Base-by-base conservation (phyloP, 2,329 filamentous ascomycete species). In the Aspergillus cejpii region DNA sequence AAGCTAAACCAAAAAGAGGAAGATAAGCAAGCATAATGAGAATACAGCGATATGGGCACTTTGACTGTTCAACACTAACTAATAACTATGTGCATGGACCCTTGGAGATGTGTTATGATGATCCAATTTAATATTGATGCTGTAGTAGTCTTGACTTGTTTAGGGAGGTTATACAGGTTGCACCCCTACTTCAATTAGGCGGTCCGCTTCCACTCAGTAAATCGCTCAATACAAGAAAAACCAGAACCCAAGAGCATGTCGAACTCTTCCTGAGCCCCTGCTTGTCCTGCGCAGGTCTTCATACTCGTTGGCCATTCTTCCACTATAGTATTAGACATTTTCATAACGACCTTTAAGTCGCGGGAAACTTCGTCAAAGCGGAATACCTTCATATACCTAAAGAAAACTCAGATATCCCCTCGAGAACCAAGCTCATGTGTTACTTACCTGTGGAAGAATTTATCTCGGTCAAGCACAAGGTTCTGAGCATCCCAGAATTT, bases 121-220 rank as follows among this genome's bases (percentile, higher is more conserved):
- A n/a, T n/a, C n/a, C n/a, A n/a, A n/a, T n/a, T n/a, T n/a, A n/a
- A n/a, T n/a, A n/a, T n/a, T n/a, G n/a, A n/a, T n/a, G n/a, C n/a
- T n/a, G n/a, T n/a, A n/a, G n/a, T n/a, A n/a, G n/a, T n/a, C n/a
- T n/a, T n/a, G n/a, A n/a, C n/a, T n/a, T n/a, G n/a, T n/a, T n/a
- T n/a, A n/a, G n/a, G n/a, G n/a, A n/a, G n/a, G n/a, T n/a, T n/a
- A n/a, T n/a, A n/a, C n/a, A n/a, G n/a, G n/a, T n/a, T n/a, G n/a
- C n/a, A n/a, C n/a, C n/a, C n/a, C n/a, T n/a, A n/a, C n/a, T n/a
- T n/a, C n/a, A n/a, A n/a, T n/a, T n/a, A n/a, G n/a, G n/a, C n/a
- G n/a, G n/a, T n/a, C n/a, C n/a, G n/a, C n/a, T 56, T 50, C 54
- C 62, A 63, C 44, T 68, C 64, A 24, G 66, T 48, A 45, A 66